Percentiles rank a stretch among this genome's conserved stretches.
Conservation (phyloP, 1,284 basidiomycete genomes). For the Athelia psychrophila region DNA sequence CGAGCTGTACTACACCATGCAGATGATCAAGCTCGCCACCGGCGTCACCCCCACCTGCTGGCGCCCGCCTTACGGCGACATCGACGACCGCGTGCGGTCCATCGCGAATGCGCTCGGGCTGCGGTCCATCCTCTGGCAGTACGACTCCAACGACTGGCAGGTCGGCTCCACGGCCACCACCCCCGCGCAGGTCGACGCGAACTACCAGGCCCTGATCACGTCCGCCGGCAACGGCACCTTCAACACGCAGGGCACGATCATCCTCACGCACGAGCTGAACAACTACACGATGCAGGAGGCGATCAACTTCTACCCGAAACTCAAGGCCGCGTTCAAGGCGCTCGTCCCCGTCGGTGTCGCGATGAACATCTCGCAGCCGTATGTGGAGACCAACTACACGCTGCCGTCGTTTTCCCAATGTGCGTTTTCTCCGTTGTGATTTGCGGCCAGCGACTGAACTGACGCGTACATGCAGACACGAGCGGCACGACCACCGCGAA, state of each 20-base stretch:
- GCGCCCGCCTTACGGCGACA: constrained; percentile 60
- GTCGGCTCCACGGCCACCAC: constrained; percentile 39
- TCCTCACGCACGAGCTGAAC: constrained; percentile 47
- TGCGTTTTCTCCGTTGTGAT: no score
- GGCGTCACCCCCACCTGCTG: constrained; percentile 39
- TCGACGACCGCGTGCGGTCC: constrained; percentile 69
- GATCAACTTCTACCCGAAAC: constrained; percentile 35
- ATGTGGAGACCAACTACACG: constrained; percentile 39
- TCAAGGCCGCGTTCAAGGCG: constrained; percentile 37
- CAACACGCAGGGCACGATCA: constrained; percentile 40
- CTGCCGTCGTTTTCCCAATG: constrained; percentile 44
- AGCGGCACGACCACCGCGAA: no score
- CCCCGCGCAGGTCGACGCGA: constrained; percentile 32
- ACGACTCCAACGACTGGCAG: constrained; percentile 72
- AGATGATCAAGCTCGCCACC: constrained; percentile 49
- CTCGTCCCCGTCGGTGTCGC: constrained; percentile 48
- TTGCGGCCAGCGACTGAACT: not conserved
- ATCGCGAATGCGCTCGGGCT: constrained; percentile 61
- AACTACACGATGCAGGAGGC: constrained; percentile 49
- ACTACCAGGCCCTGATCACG: constrained; percentile 39
- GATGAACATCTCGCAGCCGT: constrained; percentile 43
- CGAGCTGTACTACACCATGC: constrained; percentile 64
- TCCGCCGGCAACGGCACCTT: constrained; percentile 39
- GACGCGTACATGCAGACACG: constrained; percentile 37
- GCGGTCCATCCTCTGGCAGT: constrained; percentile 62